Percentiles rank a stretch among this genome's conserved stretches.
Evolutionary conservation across 768 basidiomycete genomes (phyloP).

Genomic region (Mycena sanguinolenta): DNA sequence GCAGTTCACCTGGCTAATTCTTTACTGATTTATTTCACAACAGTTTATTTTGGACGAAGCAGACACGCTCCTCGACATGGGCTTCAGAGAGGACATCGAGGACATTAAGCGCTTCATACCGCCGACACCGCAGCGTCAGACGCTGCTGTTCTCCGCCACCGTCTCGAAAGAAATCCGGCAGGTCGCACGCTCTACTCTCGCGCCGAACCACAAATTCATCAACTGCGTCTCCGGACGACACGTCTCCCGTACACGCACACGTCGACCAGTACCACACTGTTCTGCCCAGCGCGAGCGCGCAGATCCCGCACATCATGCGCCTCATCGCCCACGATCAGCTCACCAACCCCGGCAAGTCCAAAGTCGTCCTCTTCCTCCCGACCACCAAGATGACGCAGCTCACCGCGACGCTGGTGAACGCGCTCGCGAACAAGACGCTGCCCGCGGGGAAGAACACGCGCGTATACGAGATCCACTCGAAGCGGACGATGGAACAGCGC

Average conservation of each 20-base stretch:
- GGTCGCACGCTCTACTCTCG: constrained; percentile 72
- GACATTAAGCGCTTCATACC: constrained; percentile 77
- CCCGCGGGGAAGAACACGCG: constrained; percentile 65
- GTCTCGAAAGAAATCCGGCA: constrained; percentile 80
- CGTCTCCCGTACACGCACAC: constrained; percentile 76
- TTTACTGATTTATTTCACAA: constrained; percentile 18
- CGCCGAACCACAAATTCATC: constrained; percentile 75
- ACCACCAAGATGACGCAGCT: constrained; percentile 91
- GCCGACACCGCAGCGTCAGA: constrained; percentile 77
- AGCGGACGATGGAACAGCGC: constrained; percentile 71
- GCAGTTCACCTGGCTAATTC: neutral
- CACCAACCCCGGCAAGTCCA: constrained; percentile 71
- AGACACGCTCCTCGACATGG: constrained; percentile 92
- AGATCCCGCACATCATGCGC: constrained; percentile 83
- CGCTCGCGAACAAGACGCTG: constrained; percentile 57
- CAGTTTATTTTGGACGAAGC: constrained; percentile 94
- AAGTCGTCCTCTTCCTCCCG: constrained; percentile 85
- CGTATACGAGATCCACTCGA: constrained; percentile 89
- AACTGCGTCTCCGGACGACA: constrained; percentile 75
- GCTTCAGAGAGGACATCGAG: constrained; percentile 89
- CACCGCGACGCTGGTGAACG: constrained; percentile 71
- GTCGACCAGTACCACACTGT: constrained; percentile 89
- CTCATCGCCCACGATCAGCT: constrained; percentile 93
- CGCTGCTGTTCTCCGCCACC: constrained; percentile 93
- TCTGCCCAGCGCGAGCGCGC: constrained; percentile 72